Evolutionary conservation across 2,329 filamentous ascomycete species (phyloP), one percentile per base, ranked within the genome.

Genomic region (Hypoxylon sp.): DNA sequence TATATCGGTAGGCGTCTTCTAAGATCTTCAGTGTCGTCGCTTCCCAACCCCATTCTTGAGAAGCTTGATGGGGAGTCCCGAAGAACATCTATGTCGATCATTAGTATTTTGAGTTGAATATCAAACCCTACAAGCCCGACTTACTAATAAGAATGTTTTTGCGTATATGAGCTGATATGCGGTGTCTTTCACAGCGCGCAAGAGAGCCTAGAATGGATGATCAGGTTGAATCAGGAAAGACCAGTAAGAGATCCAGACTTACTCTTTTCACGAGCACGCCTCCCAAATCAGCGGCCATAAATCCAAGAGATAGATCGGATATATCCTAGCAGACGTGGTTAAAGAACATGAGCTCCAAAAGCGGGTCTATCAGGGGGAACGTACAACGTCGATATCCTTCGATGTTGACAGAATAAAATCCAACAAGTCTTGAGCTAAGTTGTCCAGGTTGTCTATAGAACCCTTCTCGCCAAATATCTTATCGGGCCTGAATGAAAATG

Each of bases 31-130:
- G 47, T 39, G 49, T 50, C 6, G 46, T 55, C 7, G 20, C 19
- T 41, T 55, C 55, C 59, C 59, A 63, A 30, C 34, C n/a, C 28
- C 15, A 50, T 10, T 32, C n/a, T n/a, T 41, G 17, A 19, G 59
- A 58, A 15, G 34, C 37, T 22, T 55, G 59, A 50, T 63, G 59
- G 8, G 59, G 55, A 39, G 59, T 59, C 1, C 59, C 59, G 19
- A 63, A 63, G 22, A 63, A 63, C 6, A 58, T n/a, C 55, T 58
- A 30, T 8, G 4, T 5, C 5, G 2, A 3, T 50, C 6, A 26
- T 49, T 11, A 59, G 32, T 37, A 48, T 54, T 5, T 11, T 10
- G 10, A 34, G 34, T 26, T 22, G 2, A 24, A 50, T 24, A 34
- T 5, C 4, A 10, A 15, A 13, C 19, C 4, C 20, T 1, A 51